These are phyloP conservation scores for Chlorella sp. DNA, from an alignment of 139 green algal species.

Conservation along the genomic window DNA sequence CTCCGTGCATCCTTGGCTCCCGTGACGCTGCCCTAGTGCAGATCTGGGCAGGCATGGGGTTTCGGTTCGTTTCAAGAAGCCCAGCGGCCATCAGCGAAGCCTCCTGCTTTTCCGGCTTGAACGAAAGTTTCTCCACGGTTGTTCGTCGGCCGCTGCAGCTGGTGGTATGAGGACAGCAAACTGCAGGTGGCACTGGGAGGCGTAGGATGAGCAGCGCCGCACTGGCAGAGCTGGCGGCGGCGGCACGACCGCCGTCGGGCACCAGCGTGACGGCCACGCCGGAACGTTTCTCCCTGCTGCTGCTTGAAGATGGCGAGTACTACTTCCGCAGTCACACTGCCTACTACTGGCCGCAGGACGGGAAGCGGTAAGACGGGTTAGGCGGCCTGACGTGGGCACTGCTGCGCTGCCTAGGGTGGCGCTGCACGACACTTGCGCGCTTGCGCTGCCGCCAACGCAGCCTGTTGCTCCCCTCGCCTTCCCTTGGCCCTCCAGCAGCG, in stretches of 20 bases:
- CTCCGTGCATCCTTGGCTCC: too few relatives aligned
- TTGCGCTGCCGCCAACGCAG: background rate
- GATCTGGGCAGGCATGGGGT: too few relatives aligned
- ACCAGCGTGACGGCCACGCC: background rate
- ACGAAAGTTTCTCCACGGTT: too few relatives aligned
- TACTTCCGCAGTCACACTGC: slow-evolving; percentile 68
- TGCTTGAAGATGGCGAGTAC: slow-evolving; percentile 70
- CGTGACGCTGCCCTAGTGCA: too few relatives aligned
- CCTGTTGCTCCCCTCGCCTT: background rate
- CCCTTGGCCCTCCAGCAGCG: slow-evolving; percentile 31
- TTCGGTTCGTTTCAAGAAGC: too few relatives aligned
- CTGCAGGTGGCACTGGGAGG: background rate
- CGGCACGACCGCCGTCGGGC: background rate
- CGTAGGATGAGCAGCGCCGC: background rate
- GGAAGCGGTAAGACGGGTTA: background rate
- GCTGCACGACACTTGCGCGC: background rate
- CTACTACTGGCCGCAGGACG: slow-evolving; percentile 29
- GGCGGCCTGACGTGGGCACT: too few relatives aligned
- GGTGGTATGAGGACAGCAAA: too few relatives aligned
- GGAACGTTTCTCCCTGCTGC: slow-evolving; percentile 60
- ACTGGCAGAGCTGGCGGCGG: background rate
- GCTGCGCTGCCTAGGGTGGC: too few relatives aligned
- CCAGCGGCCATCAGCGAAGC: too few relatives aligned
- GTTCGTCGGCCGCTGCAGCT: too few relatives aligned
- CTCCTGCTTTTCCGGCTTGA: too few relatives aligned